These are phyloP conservation scores for Saitozyma sp. DNA, from an alignment of 768 basidiomycete genomes.

Conservation along the genomic window DNA sequence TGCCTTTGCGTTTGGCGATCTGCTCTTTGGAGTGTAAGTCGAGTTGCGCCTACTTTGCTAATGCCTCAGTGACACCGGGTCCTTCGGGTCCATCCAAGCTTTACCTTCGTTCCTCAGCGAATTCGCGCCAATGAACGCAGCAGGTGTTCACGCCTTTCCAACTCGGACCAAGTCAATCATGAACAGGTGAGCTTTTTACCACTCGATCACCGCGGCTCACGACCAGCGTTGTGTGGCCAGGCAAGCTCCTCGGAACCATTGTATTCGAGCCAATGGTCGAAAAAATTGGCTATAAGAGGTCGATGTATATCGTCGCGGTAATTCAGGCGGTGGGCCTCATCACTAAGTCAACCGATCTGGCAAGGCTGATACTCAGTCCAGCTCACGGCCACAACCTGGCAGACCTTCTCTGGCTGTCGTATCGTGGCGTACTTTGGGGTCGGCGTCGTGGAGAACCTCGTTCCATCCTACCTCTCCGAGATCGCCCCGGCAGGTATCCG, in stretches of 20 bases:
- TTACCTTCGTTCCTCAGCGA: constrained; percentile 14
- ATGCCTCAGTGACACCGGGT: constrained; percentile 10
- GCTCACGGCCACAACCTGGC: constrained; percentile 12
- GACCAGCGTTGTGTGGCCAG: constrained; percentile 14
- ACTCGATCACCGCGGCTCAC: too few relatives aligned
- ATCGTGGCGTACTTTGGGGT: neutral
- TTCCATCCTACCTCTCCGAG: constrained; percentile 15
- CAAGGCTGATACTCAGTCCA: constrained; percentile 3
- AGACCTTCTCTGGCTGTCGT: constrained; percentile 5
- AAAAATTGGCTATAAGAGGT: constrained; percentile 10
- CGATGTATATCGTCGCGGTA: neutral
- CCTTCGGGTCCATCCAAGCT: constrained; percentile 22
- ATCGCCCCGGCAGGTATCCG: constrained; percentile 9
- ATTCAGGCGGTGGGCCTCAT: constrained; percentile 12
- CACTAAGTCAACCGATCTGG: constrained; percentile 7
- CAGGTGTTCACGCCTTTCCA: neutral
- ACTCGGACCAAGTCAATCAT: neutral
- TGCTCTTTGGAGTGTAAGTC: constrained; percentile 14
- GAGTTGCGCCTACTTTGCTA: neutral
- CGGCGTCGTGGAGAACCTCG: constrained; percentile 13
- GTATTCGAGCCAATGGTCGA: constrained; percentile 14
- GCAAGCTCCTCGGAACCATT: constrained; percentile 9
- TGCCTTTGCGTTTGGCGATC: constrained; percentile 6
- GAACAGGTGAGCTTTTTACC: constrained; percentile 12
- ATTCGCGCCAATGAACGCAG: constrained; percentile 1